Base-by-base conservation (phyloP, 805 yeast genomes). In the Schwanniomyces yamadae region DNA sequence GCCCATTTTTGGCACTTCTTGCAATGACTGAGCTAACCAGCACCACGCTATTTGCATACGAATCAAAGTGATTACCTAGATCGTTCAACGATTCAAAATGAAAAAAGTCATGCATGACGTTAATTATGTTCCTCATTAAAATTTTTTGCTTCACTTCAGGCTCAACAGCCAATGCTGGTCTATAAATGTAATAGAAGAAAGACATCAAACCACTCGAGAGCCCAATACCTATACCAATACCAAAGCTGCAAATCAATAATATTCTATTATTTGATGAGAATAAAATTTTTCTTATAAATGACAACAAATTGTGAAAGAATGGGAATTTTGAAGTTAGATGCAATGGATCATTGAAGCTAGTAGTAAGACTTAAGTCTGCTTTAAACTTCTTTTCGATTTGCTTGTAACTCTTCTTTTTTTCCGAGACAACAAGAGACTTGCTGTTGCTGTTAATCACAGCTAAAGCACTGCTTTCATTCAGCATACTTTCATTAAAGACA, bases 191-290 rank as follows among this genome's bases (percentile, higher is more conserved):
- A 11, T 19, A 12, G 23, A 20, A 19, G 23, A 19, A 19, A 14
- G 18, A 14, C 20, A 18, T 14, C 6, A 63, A 40, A 7, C 60
- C 58, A 33, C 43, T 51, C 9, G 63, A 52, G 25, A 57, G 28
- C 2, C 73, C 71, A 13, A 67, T 46, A 1, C 71, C 67, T 23
- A 66, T 47, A 1, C 71, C 71, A 15, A 65, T 19, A 1, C 66
- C 46, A 39, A 66, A 64, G 37, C 67, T 52, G 32, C 61, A 62
- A 4, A 63, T 16, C 8, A 62, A 18, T 54, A 61, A 57, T 6
- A 52, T 32, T 6, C 37, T 45, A 15, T 32, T 38, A 23, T 39
- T 23, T 14, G 40, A 36, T 7, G 33, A 11, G 19, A 45, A 32
- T 11, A 50, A 18, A 7, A n/a, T 16, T 20, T 38, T 37, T 23